Evolutionary conservation across 176 grass and related monocot genomes (phyloP).

Genomic region (Triticum timopheevii): DNA sequence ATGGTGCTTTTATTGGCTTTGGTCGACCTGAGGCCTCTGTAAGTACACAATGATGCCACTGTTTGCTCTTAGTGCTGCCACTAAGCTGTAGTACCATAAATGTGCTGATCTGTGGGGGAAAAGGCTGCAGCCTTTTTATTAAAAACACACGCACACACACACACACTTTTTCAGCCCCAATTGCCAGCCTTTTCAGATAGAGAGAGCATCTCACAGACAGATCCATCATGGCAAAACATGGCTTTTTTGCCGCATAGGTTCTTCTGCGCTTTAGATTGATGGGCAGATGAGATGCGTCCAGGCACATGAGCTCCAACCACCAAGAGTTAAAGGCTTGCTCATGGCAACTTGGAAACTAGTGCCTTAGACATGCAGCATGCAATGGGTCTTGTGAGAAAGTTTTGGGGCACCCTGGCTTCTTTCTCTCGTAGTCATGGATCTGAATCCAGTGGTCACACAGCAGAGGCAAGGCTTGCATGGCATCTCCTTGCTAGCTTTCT

Average conservation of each 20-base stretch:
- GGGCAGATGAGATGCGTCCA: background rate
- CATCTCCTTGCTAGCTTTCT: background rate
- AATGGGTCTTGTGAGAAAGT: background rate
- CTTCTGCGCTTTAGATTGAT: constrained; percentile 7
- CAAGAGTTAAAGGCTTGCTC: constrained; percentile 29
- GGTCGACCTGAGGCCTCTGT: constrained; percentile 17
- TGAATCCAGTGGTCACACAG: constrained; percentile 25
- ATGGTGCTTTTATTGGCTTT: constrained; percentile 24
- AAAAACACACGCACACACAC: background rate
- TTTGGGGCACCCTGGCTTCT: background rate
- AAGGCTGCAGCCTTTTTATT: constrained; percentile 29
- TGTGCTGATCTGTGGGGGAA: background rate
- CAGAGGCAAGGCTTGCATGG: background rate
- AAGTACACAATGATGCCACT: constrained; percentile 22
- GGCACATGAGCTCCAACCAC: constrained; percentile 27
- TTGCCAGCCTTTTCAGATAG: constrained; percentile 35
- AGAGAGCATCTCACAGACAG: constrained; percentile 5
- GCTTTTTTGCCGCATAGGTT: constrained; percentile 12
- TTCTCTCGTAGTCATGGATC: constrained; percentile 18
- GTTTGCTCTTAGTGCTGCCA: constrained; percentile 28
- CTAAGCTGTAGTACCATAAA: constrained; percentile 25
- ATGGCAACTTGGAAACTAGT: constrained; percentile 40
- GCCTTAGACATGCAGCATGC: constrained; percentile 30
- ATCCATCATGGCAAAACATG: constrained; percentile 31
- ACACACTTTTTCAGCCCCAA: background rate